These are phyloP conservation scores for Edaphochlamys debaryana DNA, from an alignment of 139 green algal species.

Conservation along the genomic window DNA sequence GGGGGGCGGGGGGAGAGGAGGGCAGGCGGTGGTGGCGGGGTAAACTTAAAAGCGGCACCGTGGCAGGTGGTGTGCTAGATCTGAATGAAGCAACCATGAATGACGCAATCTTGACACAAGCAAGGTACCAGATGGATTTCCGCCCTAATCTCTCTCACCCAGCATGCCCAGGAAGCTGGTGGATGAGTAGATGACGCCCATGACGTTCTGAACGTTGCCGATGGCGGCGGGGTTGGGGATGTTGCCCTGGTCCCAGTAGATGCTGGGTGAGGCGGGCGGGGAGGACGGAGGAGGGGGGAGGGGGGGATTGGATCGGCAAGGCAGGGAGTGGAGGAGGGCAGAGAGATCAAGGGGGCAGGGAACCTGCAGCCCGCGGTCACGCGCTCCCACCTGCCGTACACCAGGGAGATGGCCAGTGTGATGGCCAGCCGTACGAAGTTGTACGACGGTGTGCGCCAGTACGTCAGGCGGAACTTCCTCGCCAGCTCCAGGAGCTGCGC, in stretches of 20 bases:
- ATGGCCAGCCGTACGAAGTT: slow-evolving; percentile 39
- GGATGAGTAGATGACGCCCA: slow-evolving; percentile 68
- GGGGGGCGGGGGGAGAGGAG: neutral
- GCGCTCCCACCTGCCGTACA: slow-evolving; percentile 46
- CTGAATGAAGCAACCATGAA: too few relatives aligned
- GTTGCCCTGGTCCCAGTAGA: slow-evolving; percentile 39
- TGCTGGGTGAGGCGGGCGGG: neutral
- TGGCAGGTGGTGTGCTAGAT: too few relatives aligned
- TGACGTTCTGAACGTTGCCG: slow-evolving; percentile 64
- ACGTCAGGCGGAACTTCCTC: slow-evolving; percentile 55
- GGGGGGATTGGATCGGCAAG: neutral
- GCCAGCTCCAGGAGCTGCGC: slow-evolving; percentile 33
- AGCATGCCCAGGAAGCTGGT: slow-evolving; percentile 55
- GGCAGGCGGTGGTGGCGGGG: neutral
- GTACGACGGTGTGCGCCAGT: slow-evolving; percentile 57
- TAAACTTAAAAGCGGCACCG: too few relatives aligned
- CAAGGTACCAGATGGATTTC: too few relatives aligned
- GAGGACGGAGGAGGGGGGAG: neutral
- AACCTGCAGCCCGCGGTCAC: too few relatives aligned
- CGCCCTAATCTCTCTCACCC: too few relatives aligned
- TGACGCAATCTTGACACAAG: too few relatives aligned
- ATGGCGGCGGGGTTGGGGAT: neutral
- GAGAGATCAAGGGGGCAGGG: too few relatives aligned
- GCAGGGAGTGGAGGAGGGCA: too few relatives aligned
- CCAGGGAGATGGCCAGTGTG: slow-evolving; percentile 12